Conservation (phyloP, 78 protist species). For the Dictyostelium firmibasis region DNA sequence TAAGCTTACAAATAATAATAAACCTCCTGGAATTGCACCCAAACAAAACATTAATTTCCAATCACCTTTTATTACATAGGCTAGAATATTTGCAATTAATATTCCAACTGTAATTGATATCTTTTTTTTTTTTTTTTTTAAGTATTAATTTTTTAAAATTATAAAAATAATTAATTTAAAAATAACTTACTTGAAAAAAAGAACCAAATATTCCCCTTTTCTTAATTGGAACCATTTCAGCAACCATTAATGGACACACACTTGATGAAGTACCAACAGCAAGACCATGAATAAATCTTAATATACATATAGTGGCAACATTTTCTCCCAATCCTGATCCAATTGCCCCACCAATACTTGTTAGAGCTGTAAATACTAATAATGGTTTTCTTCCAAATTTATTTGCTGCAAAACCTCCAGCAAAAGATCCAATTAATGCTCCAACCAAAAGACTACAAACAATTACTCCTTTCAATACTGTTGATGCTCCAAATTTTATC, state of each 20-base stretch:
- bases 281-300: conserved; percentile 36
- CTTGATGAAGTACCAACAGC: conserved; percentile 31
- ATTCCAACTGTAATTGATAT: conserved; percentile 68
- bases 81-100: conserved; percentile 45
- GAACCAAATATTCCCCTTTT: conserved; percentile 38
- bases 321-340: conserved; percentile 4
- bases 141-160: no score
- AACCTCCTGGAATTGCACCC: conserved; percentile 36
- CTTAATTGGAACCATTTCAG: conserved; percentile 26
- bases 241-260: conserved; percentile 60
- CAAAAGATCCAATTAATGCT: conserved; percentile 36
- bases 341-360: conserved; percentile 46
- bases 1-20: conserved; percentile 25
- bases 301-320: background rate
- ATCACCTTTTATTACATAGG: conserved; percentile 19
- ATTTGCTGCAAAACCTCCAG: conserved; percentile 42
- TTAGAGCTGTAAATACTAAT: background rate
- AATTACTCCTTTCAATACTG: conserved; percentile 33
- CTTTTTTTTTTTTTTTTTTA: background rate
- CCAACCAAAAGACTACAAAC: conserved; percentile 40
- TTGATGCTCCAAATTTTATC: background rate
- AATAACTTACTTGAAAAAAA: conserved; percentile 33
- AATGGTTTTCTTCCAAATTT: conserved; percentile 53
- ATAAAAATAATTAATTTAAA: background rate
- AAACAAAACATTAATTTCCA: conserved; percentile 77